A percentile compares a stretch with the other conserved stretches of the same genome.
phyloP scores from a whole-genome alignment of 1,139 yeast species.

The Petasospora fabianii region DNA sequence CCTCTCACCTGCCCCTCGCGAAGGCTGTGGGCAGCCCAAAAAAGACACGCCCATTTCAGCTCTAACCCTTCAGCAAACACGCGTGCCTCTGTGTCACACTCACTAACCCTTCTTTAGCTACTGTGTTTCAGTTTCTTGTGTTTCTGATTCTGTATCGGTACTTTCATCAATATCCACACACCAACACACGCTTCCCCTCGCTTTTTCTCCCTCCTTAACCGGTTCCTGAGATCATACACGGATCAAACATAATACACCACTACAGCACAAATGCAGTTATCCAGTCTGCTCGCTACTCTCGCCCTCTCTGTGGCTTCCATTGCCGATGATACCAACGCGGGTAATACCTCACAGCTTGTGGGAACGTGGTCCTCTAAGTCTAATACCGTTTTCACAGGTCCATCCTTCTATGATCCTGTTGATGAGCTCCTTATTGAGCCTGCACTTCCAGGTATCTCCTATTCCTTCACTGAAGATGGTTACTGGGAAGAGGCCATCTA shows the following conservation, averaged over 20 bases:
- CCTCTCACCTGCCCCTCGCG: constrained; percentile 1
- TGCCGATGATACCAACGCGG: constrained; percentile 11
- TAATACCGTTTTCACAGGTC: constrained; percentile 93
- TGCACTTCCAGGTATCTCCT: constrained; percentile 88
- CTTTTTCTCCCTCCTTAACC: background rate
- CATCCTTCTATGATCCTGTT: constrained; percentile 93
- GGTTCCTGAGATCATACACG: background rate
- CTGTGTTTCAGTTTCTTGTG: too few relatives aligned
- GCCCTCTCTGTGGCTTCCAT: constrained; percentile 2
- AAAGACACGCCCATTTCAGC: constrained; percentile 4
- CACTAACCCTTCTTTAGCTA: background rate
- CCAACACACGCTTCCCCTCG: background rate
- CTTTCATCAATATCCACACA: too few relatives aligned
- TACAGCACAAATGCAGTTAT: constrained; percentile 3
- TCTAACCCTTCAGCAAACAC: constrained; percentile 1
- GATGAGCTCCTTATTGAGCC: constrained; percentile 94
- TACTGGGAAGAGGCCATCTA: constrained; percentile 86
- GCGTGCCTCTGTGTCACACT: background rate
- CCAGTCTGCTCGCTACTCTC: constrained; percentile 4
- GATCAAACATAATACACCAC: background rate
- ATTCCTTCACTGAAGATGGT: constrained; percentile 91
- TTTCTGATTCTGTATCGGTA: too few relatives aligned
- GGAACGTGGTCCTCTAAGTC: constrained; percentile 98
- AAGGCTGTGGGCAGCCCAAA: constrained; percentile 1
- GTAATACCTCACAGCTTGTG: constrained; percentile 34